These are phyloP conservation scores for Colletotrichum lentis DNA, from an alignment of 2,329 filamentous ascomycete genomes.

Conservation along the genomic window DNA sequence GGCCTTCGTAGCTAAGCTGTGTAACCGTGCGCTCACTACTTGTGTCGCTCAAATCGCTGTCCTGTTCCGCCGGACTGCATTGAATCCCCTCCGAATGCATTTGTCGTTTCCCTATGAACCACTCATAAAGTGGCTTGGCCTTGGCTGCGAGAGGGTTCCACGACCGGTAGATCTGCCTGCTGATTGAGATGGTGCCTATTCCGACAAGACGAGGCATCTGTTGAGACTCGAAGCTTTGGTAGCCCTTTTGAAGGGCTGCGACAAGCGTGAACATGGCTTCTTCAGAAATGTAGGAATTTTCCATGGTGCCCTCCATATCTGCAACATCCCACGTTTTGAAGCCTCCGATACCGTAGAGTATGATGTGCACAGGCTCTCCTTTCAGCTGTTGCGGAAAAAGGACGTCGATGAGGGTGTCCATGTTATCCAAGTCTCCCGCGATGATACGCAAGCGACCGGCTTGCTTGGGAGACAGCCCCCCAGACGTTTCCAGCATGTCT, in stretches of 20 bases:
- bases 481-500: background rate
- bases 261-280: background rate
- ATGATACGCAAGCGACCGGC: background rate
- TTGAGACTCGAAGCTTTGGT: background rate
- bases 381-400: conserved; percentile 2
- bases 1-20: background rate
- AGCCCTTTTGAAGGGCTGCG: background rate
- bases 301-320: background rate
- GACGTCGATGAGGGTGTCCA: background rate
- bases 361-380: conserved; percentile 11
- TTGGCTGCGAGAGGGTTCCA: background rate
- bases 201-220: conserved; percentile 6
- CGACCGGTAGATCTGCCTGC: background rate
- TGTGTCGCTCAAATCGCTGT: background rate
- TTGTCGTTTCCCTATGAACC: conserved; percentile 1
- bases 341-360: conserved; percentile 20
- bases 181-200: conserved; percentile 9
- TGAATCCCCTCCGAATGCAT: background rate
- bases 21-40: background rate
- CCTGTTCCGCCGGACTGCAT: background rate
- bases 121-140: background rate
- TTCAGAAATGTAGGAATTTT: conserved; percentile 3
- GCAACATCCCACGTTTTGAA: background rate
- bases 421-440: background rate
- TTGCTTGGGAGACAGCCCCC: background rate